Evolutionary conservation across 352 stramenopile genomes (phyloP).

Genomic region (Phytophthora boehmeriae): DNA sequence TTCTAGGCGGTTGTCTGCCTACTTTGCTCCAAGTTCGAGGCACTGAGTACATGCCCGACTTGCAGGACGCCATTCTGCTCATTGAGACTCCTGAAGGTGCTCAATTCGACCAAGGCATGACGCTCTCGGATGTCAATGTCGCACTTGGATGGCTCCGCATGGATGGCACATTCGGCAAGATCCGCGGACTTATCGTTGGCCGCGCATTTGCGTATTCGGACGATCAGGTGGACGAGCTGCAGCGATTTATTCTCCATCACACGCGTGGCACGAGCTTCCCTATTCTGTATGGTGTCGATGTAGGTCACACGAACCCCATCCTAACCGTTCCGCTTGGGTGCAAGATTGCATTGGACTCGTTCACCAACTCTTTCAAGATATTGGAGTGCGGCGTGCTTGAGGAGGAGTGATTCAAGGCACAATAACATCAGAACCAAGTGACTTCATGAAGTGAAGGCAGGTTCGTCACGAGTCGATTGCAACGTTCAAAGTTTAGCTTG

Average conservation of each 20-base stretch:
- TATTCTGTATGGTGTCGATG: conserved; percentile 66
- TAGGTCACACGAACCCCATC: conserved; percentile 64
- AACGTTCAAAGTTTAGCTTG: neutral
- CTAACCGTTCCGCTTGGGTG: conserved; percentile 57
- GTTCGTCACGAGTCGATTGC: too few species aligned
- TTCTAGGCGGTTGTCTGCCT: conserved; percentile 64
- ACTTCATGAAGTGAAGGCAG: too few species aligned
- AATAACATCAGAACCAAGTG: too few species aligned
- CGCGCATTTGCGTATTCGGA: conserved; percentile 49
- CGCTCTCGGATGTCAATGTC: conserved; percentile 49
- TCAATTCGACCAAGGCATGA: conserved; percentile 61
- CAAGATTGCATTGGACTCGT: conserved; percentile 44
- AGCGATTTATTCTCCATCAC: conserved; percentile 58
- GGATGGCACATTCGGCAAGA: conserved; percentile 56
- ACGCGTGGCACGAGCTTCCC: conserved; percentile 52
- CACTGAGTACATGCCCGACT: conserved; percentile 50
- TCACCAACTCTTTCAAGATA: conserved; percentile 35
- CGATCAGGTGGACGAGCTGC: conserved; percentile 46
- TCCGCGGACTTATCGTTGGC: conserved; percentile 58
- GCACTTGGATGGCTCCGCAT: conserved; percentile 49
- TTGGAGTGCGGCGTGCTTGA: conserved; percentile 36
- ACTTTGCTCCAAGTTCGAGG: conserved; percentile 61
- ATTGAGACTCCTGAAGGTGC: conserved; percentile 58
- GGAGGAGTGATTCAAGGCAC: neutral
- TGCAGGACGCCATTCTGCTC: conserved; percentile 50